Conservation (phyloP, 306 rosid genomes). For the Corylus avellana region DNA sequence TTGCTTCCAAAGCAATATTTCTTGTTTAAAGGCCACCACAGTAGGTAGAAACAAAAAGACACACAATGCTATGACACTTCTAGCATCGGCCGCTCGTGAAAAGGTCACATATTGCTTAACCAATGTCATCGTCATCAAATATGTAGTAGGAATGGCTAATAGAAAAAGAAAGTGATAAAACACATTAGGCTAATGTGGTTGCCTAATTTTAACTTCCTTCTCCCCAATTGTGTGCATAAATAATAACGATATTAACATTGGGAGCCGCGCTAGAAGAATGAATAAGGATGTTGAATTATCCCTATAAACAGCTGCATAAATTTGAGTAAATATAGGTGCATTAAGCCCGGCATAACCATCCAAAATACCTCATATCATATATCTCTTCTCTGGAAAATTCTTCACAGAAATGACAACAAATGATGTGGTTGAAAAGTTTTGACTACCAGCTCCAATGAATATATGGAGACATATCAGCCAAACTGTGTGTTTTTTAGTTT, state of each 20-base stretch:
- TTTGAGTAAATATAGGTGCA: constrained; percentile 13
- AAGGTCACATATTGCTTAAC: constrained; percentile 23
- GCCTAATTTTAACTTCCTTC: constrained; percentile 22
- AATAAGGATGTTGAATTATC: constrained; percentile 40
- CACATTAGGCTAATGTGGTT: constrained; percentile 26
- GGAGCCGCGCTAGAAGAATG: constrained; percentile 48
- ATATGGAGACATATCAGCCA: too few relatives aligned
- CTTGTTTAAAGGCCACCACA: constrained; percentile 20
- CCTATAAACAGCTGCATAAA: constrained; percentile 42
- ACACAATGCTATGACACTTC: constrained; percentile 21
- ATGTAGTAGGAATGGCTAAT: constrained; percentile 34
- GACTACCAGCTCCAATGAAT: too few relatives aligned
- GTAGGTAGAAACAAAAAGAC: too few relatives aligned
- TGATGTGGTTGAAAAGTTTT: too few relatives aligned
- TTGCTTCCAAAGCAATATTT: constrained; percentile 24
- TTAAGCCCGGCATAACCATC: too few relatives aligned
- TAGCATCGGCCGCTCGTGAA: constrained; percentile 26
- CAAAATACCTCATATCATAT: neutral
- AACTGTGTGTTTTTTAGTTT: too few relatives aligned
- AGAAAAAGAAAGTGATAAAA: constrained; percentile 40
- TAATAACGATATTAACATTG: constrained; percentile 32
- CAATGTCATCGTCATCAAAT: constrained; percentile 38
- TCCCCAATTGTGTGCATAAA: constrained; percentile 37
- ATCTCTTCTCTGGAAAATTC: too few relatives aligned
- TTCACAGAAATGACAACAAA: too few relatives aligned